phyloP scores from a whole-genome alignment of 2,329 filamentous ascomycete species.

The Phaeosphaeria sp. region DNA sequence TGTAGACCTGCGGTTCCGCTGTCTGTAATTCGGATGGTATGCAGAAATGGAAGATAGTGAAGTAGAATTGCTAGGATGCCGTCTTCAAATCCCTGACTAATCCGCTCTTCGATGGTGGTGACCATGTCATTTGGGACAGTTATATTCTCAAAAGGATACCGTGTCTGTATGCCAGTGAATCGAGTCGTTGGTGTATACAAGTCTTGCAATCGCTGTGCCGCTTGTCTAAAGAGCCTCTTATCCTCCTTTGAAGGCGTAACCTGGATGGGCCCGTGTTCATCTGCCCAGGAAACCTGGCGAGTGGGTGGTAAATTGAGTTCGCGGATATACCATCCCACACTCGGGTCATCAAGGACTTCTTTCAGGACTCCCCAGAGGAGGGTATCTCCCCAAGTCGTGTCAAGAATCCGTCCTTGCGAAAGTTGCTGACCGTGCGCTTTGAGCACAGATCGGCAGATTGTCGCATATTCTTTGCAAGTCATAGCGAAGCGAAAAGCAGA shows the following conservation, averaged over 20 bases:
- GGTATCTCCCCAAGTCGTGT: too few species aligned
- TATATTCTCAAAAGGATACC: neutral
- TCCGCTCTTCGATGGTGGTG: slow-evolving; percentile 1
- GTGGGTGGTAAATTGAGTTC: slow-evolving; percentile 17
- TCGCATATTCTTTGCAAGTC: slow-evolving; percentile 12
- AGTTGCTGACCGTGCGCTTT: slow-evolving; percentile 12
- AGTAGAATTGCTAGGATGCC: slow-evolving; percentile 15
- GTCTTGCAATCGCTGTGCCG: slow-evolving; percentile 3
- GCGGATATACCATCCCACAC: slow-evolving; percentile 20
- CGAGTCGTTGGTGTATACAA: slow-evolving; percentile 3
- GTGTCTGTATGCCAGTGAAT: neutral
- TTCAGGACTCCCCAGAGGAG: too few species aligned
- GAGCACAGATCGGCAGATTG: slow-evolving; percentile 8
- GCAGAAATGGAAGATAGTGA: slow-evolving; percentile 18
- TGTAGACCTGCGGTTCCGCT: slow-evolving; percentile 1
- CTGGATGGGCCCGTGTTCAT: neutral
- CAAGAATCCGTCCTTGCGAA: slow-evolving; percentile 1
- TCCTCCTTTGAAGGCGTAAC: slow-evolving; percentile 5
- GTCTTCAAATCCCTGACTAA: slow-evolving; percentile 9
- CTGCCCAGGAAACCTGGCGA: slow-evolving; percentile 1
- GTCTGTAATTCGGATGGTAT: slow-evolving; percentile 14
- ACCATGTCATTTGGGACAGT: neutral
- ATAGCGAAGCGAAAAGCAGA: slow-evolving; percentile 17
- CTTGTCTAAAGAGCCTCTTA: slow-evolving; percentile 5
- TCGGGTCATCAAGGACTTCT: slow-evolving; percentile 12